Percentiles rank a stretch among this genome's conserved stretches.
Evolutionary conservation across 257 asterid species (phyloP).

Genomic region (Rehmannia glutinosa): DNA sequence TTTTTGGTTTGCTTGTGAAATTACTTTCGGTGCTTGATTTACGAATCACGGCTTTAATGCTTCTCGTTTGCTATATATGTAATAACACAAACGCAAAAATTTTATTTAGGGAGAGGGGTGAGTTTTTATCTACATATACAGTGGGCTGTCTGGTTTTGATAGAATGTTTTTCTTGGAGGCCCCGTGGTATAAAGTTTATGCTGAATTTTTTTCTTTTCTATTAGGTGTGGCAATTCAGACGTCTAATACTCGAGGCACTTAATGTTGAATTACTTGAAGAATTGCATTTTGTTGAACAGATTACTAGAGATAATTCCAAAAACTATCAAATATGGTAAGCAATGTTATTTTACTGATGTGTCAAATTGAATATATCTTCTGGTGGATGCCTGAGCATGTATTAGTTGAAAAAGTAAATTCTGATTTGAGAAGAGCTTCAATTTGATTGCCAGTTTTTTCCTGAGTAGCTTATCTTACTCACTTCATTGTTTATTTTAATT

Average conservation of each 20-base stretch:
- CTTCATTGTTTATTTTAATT: not conserved
- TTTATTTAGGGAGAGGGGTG: no score
- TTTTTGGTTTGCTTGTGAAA: not conserved
- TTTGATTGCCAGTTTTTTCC: not conserved
- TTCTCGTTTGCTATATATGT: not conserved
- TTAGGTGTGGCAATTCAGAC: constrained; percentile 98
- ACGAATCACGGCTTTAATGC: not conserved
- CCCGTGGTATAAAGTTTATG: not conserved
- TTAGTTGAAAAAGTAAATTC: not conserved
- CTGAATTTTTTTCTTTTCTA: constrained; percentile 14
- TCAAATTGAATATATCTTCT: not conserved
- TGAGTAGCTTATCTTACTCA: not conserved
- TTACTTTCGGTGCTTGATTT: not conserved
- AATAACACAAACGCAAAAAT: no score
- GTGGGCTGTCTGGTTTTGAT: not conserved
- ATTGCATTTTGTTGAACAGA: constrained; percentile 55
- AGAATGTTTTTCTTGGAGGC: constrained; percentile 6
- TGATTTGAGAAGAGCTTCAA: not conserved
- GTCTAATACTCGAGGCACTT: constrained; percentile 74
- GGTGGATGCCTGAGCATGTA: constrained; percentile 6
- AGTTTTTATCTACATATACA: no score
- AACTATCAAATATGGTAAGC: constrained; percentile 90
- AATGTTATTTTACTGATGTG: not conserved
- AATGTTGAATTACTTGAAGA: constrained; percentile 57
- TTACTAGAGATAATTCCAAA: constrained; percentile 60